Conservation (phyloP, 2,329 filamentous ascomycete species). For the Talaromyces amestolkiae region DNA sequence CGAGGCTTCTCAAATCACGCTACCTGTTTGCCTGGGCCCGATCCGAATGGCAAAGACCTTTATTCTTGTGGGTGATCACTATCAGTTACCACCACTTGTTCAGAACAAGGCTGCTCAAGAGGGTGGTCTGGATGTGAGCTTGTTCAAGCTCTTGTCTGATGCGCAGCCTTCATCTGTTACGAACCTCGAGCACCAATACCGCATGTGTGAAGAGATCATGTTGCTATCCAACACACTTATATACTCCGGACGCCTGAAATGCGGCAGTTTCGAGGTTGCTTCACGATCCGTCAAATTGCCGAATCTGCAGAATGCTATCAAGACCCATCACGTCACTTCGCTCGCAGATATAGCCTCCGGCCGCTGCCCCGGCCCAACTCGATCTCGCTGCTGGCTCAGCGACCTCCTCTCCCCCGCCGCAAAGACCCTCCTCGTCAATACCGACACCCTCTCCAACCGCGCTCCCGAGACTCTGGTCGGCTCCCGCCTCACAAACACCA, state of each 20-base stretch:
- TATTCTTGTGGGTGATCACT: conserved; percentile 93
- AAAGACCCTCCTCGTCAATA: conserved; percentile 86
- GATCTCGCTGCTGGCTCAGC: conserved; percentile 69
- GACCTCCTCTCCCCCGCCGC: conserved; percentile 66
- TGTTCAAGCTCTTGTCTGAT: conserved; percentile 93
- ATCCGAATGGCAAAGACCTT: conserved; percentile 92
- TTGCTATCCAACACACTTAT: conserved; percentile 87
- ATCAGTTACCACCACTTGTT: conserved; percentile 90
- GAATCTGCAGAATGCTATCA: conserved; percentile 60
- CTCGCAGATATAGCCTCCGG: conserved; percentile 23
- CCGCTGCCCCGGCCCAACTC: conserved; percentile 56
- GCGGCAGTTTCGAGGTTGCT: conserved; percentile 75
- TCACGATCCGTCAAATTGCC: conserved; percentile 66
- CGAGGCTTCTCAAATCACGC: conserved; percentile 93
- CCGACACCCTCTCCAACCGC: conserved; percentile 65
- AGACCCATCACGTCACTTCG: conserved; percentile 53
- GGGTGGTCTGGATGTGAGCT: conserved; percentile 83
- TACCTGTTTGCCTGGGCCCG: conserved; percentile 90
- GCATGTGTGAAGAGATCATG: conserved; percentile 98
- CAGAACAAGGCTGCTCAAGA: conserved; percentile 83
- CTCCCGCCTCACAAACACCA: conserved; percentile 80
- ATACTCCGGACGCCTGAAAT: conserved; percentile 86
- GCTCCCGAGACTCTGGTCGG: conserved; percentile 67
- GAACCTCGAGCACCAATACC: conserved; percentile 91
- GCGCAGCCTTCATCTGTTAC: conserved; percentile 83